Conservation (phyloP, 1,284 basidiomycete genomes). For the Ganoderma meredithae region DNA sequence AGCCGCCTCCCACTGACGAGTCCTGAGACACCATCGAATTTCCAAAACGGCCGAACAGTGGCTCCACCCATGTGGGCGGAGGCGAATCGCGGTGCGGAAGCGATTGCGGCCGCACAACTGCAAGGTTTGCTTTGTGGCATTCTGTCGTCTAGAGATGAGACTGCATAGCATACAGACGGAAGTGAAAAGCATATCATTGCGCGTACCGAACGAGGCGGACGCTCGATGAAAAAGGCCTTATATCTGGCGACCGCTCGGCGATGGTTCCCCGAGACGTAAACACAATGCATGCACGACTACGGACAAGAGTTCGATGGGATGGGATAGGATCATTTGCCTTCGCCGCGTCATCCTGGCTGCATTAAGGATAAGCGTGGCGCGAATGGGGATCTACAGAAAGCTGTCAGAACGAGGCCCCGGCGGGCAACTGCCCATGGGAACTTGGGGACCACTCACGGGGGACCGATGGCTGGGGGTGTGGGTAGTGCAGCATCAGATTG, state of each 20-base stretch:
- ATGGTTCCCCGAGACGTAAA: background rate
- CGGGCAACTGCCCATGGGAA: background rate
- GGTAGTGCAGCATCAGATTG: constrained; percentile 2
- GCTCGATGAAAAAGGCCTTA: background rate
- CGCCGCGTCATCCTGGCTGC: background rate
- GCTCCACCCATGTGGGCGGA: background rate
- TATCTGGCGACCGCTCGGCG: background rate
- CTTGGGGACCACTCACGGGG: background rate
- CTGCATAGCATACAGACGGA: background rate
- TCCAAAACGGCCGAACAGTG: background rate
- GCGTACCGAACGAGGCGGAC: background rate
- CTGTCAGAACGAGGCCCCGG: background rate
- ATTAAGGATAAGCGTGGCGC: background rate
- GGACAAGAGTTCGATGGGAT: background rate
- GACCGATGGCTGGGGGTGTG: background rate
- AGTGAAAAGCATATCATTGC: background rate
- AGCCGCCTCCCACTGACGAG: background rate
- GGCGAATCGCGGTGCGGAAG: background rate
- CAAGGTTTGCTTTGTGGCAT: background rate
- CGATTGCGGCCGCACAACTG: background rate
- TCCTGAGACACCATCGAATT: background rate
- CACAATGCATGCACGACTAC: background rate
- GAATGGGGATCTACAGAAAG: background rate
- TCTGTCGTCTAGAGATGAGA: constrained; percentile 3
- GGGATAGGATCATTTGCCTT: background rate